Evolutionary conservation across 2,329 filamentous ascomycete genomes (phyloP).

Genomic region (Pseudopithomyces maydicus): DNA sequence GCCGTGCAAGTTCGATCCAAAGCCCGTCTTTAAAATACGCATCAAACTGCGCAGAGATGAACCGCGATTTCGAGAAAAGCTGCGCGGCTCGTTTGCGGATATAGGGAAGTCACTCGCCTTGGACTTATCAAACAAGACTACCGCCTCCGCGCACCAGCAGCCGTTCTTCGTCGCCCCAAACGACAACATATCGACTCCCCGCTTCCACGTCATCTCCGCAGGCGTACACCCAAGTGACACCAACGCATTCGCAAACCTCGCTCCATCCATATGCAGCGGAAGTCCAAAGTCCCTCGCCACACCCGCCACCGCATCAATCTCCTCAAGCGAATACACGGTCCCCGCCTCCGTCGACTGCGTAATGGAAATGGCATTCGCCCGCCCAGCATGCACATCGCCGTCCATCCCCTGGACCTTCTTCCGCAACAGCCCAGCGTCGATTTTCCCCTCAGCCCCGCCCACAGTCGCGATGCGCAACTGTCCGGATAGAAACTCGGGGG

Average conservation of each 20-base stretch:
- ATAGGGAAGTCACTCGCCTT: constrained; percentile 1
- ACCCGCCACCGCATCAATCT: neutral
- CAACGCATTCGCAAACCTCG: neutral
- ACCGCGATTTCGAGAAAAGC: constrained; percentile 1
- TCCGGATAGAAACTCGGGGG: neutral
- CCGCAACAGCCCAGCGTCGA: neutral
- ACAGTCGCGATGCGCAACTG: constrained; percentile 1
- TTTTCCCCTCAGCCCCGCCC: neutral
- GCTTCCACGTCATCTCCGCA: constrained; percentile 1
- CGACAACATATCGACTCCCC: neutral
- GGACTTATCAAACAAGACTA: neutral
- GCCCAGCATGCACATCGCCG: neutral
- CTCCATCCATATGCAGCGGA: constrained; percentile 1
- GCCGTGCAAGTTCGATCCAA: neutral
- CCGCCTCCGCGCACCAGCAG: constrained; percentile 1
- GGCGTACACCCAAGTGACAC: neutral
- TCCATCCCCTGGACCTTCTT: neutral
- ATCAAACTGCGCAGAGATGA: constrained; percentile 2
- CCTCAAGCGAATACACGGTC: neutral
- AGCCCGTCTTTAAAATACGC: constrained; percentile 1
- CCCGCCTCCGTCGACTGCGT: constrained; percentile 1
- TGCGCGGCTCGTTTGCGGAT: neutral
- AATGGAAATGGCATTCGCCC: neutral
- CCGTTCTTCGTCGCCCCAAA: constrained; percentile 3
- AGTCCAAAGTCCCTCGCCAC: neutral